These are phyloP conservation scores for Roridomyces roridus DNA, from an alignment of 768 basidiomycete genomes.

Conservation along the genomic window DNA sequence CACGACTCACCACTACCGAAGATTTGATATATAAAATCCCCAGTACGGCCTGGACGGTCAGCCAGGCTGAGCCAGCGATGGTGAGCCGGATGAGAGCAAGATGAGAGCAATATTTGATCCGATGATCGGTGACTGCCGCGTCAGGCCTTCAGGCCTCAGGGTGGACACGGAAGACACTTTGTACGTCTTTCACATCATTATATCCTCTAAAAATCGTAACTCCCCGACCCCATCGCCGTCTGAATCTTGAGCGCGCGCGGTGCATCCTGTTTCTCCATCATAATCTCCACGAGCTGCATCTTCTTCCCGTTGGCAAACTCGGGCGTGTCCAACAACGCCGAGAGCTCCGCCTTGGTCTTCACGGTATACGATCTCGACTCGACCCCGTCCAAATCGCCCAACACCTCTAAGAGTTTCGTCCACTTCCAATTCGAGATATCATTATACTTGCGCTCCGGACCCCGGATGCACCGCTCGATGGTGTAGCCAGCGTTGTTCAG, in stretches of 20 bases:
- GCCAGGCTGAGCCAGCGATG: too few relatives aligned
- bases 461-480: slow-evolving; percentile 69
- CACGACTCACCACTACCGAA: too few relatives aligned
- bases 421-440: slow-evolving; percentile 85
- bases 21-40: too few relatives aligned
- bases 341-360: slow-evolving; percentile 68
- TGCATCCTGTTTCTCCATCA: slow-evolving; percentile 77
- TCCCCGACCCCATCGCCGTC: slow-evolving; percentile 48
- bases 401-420: slow-evolving; percentile 61
- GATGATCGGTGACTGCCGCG: too few relatives aligned
- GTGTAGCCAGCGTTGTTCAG: slow-evolving; percentile 85
- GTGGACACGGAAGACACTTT: too few relatives aligned
- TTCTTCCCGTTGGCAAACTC: slow-evolving; percentile 66
- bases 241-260: slow-evolving; percentile 65
- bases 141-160: too few relatives aligned
- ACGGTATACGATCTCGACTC: slow-evolving; percentile 69
- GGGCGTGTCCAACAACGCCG: slow-evolving; percentile 65
- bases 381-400: slow-evolving; percentile 58
- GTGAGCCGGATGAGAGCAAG: too few relatives aligned
- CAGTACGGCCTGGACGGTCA: too few relatives aligned
- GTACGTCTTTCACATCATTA: too few relatives aligned
- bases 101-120: too few relatives aligned
- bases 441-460: slow-evolving; percentile 68
- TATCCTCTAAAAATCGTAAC: too few relatives aligned
- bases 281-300: slow-evolving; percentile 84